A percentile compares a stretch with the other conserved stretches of the same genome.
These are phyloP conservation scores for Stagonosporopsis vannaccii DNA, from an alignment of 2,329 filamentous ascomycete species.

Conservation along the genomic window DNA sequence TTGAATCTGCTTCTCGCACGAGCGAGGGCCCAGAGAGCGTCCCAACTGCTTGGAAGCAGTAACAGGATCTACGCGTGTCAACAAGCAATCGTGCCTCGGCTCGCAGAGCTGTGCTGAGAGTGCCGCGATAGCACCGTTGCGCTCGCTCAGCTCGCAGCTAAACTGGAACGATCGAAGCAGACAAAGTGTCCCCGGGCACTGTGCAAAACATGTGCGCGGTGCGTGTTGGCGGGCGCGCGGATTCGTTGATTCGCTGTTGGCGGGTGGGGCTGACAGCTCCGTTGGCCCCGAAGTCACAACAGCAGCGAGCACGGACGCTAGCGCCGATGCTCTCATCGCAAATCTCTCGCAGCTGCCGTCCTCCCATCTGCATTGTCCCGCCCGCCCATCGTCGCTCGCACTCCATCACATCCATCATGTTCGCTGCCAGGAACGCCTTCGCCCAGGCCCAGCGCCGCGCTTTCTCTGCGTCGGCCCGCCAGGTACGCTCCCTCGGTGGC, in stretches of 20 bases:
- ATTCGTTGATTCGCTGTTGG: not conserved
- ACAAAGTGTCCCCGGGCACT: too few species aligned
- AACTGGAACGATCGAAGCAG: too few species aligned
- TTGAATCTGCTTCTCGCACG: too few species aligned
- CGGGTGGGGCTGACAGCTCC: conserved; percentile 1
- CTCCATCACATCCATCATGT: conserved; percentile 62
- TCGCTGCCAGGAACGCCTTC: conserved; percentile 66
- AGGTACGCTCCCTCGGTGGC: conserved; percentile 50
- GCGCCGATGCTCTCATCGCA: conserved; percentile 23
- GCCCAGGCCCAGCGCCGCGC: conserved; percentile 59
- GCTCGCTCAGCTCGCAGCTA: too few species aligned
- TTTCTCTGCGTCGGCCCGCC: conserved; percentile 61
- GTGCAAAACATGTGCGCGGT: too few species aligned
- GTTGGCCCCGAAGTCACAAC: conserved; percentile 1
- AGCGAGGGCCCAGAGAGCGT: too few species aligned
- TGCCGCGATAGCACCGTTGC: too few species aligned
- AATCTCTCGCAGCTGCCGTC: conserved; percentile 31
- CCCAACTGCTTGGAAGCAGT: too few species aligned
- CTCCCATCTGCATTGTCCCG: conserved; percentile 30
- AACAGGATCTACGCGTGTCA: too few species aligned
- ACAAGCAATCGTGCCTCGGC: too few species aligned
- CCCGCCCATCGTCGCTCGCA: conserved; percentile 33
- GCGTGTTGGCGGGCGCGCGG: too few species aligned
- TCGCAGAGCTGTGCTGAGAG: too few species aligned
- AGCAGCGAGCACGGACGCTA: conserved; percentile 15